Evolutionary conservation across 495 filamentous ascomycete species (phyloP), one percentile per base, ranked within the genome.

Genomic region (Lasiosphaeria miniovina): DNA sequence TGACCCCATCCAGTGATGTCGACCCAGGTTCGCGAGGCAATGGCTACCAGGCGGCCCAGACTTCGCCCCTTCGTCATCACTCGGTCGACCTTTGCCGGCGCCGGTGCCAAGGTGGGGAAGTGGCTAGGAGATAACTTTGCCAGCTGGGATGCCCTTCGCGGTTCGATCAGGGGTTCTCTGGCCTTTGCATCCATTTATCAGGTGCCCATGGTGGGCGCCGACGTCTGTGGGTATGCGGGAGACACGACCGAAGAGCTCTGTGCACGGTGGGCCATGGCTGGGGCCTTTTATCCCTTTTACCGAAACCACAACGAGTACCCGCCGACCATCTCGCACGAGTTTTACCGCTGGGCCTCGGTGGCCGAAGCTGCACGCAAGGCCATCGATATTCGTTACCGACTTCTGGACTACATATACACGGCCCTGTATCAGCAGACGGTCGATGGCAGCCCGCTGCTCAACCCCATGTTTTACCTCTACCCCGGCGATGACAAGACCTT

Each of bases 81-180:
- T 15, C 87, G 91, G 24, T 88, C 84, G 59, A 96, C 90, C 3
- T 96, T 92, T 67, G 86, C 88, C 5, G 91, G 91, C 34, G 88
- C 90, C 14, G 91, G 91, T 7, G 71, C 77, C 46, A 80, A 88
- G 34, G 90, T 93, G 14, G 91, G 90, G 5, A 88, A 96, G 65
- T 96, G 91, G 91, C 84, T 93, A 1, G 91, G 91, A 7, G 91
- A 96, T 75, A 96, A 96, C 69, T 48, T 85, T 12, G 84, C 86
- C 38, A 70, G 80, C 36, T 96, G 91, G 91, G 74, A 79, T 17
- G 78, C 89, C 49, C 94, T 93, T 73, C 82, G 85, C 4, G 74
- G 78, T 33, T 85, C 83, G 15, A 91, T 96, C 64, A 69, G 83
- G 3, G 81, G 83, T 58, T 81, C 90, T 71, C 73, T 95, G 34